Evolutionary conservation across 352 stramenopile species (phyloP).

Genomic region (Phytophthora pistaciae): DNA sequence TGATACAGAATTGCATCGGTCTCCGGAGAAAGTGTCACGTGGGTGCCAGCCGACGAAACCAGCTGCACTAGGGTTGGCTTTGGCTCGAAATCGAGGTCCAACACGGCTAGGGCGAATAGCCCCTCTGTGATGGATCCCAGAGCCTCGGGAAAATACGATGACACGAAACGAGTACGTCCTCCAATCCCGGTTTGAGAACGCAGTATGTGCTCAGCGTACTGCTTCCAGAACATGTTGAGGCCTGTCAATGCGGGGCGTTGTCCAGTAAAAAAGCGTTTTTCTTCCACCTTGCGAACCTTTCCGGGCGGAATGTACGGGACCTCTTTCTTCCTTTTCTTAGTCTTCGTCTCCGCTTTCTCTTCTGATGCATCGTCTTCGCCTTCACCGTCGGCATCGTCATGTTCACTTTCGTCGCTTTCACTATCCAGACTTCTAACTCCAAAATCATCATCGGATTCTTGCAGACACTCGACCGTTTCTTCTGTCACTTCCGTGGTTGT

Average conservation of each 20-base stretch:
- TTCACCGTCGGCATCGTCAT: slow-evolving; percentile 13
- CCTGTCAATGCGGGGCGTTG: slow-evolving; percentile 47
- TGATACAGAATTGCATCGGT: slow-evolving; percentile 58
- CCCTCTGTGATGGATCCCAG: slow-evolving; percentile 54
- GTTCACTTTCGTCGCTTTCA: slow-evolving; percentile 23
- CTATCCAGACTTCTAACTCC: slow-evolving; percentile 34
- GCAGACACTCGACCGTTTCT: not conserved
- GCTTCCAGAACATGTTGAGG: slow-evolving; percentile 67
- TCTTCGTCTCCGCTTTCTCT: slow-evolving; percentile 9
- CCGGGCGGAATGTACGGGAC: slow-evolving; percentile 48
- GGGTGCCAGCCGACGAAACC: slow-evolving; percentile 10
- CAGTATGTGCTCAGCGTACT: slow-evolving; percentile 57
- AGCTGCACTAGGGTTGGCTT: slow-evolving; percentile 29
- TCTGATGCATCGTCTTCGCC: slow-evolving; percentile 13
- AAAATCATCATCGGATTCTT: slow-evolving; percentile 20
- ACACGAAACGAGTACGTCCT: slow-evolving; percentile 50
- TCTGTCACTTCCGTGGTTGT: not conserved
- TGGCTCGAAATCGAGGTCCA: slow-evolving; percentile 47
- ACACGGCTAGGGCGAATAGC: slow-evolving; percentile 61
- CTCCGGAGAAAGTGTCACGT: slow-evolving; percentile 25
- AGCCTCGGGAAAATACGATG: slow-evolving; percentile 63
- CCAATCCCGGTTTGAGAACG: not conserved
- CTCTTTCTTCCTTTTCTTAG: slow-evolving; percentile 31
- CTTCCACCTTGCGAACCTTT: slow-evolving; percentile 55
- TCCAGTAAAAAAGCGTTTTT: slow-evolving; percentile 44